Conservation (phyloP, 78 protist species). For the Cavenderia fasciculata region DNA sequence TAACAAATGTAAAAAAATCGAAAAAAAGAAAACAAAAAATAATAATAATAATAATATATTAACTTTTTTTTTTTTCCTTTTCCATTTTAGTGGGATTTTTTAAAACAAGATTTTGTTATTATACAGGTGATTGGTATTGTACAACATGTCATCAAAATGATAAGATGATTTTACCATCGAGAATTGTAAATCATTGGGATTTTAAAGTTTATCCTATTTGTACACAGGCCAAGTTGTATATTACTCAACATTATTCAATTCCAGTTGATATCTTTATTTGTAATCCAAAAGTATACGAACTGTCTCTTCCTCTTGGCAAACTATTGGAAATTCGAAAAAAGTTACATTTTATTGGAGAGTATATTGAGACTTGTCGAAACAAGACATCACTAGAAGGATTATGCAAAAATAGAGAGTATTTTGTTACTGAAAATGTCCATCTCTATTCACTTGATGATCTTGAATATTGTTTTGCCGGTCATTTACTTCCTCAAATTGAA, state of each 20-base stretch:
- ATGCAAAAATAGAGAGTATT: not conserved
- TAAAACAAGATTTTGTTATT: conserved; percentile 52
- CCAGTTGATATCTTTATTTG: conserved; percentile 56
- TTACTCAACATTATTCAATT: not conserved
- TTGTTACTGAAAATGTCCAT: conserved; percentile 45
- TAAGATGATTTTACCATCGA: conserved; percentile 16
- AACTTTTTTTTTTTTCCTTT: not conserved
- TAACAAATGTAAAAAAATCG: too few species aligned
- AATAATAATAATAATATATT: too few species aligned
- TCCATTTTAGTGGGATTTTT: conserved; percentile 40
- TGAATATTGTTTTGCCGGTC: conserved; percentile 6
- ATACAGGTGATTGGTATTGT: conserved; percentile 65
- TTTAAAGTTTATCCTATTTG: conserved; percentile 49
- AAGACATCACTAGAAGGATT: conserved; percentile 1
- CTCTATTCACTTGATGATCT: conserved; percentile 45
- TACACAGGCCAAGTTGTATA: conserved; percentile 10
- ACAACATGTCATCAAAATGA: conserved; percentile 30
- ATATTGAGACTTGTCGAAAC: conserved; percentile 59
- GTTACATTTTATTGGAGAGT: conserved; percentile 37
- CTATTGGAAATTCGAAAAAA: conserved; percentile 7
- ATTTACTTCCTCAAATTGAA: not conserved
- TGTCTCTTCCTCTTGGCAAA: not conserved
- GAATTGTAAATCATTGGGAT: conserved; percentile 55
- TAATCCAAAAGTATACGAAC: conserved; percentile 13
- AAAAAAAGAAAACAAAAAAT: too few species aligned